phyloP scores from a whole-genome alignment of 2,329 filamentous ascomycete species.

The Trichoderma polysporum region DNA sequence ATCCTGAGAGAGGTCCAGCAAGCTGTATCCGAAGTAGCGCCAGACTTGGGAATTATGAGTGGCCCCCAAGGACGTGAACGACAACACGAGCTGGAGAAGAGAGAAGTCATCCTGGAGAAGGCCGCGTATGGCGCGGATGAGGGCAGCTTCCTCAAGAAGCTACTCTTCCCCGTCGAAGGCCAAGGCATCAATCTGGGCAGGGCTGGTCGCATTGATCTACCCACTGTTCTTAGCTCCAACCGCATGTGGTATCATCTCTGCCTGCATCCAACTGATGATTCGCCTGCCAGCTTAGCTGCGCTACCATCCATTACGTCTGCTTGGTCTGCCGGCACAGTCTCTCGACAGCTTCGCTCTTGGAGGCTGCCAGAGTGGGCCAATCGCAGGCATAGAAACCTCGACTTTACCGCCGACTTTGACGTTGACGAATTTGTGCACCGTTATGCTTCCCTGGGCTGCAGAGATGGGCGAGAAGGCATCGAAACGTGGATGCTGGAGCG shows the following conservation, averaged over 20 bases:
- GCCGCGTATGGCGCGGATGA: slow-evolving; percentile 78
- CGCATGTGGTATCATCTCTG: slow-evolving; percentile 94
- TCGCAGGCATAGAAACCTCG: slow-evolving; percentile 81
- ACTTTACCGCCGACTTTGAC: slow-evolving; percentile 97
- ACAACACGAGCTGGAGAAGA: slow-evolving; percentile 76
- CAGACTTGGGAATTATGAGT: slow-evolving; percentile 73
- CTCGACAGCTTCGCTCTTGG: slow-evolving; percentile 90
- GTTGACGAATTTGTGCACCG: slow-evolving; percentile 85
- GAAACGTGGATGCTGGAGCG: slow-evolving; percentile 92
- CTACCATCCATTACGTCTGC: slow-evolving; percentile 71
- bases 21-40: slow-evolving; percentile 72
- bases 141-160: slow-evolving; percentile 76
- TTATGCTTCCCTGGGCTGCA: slow-evolving; percentile 80
- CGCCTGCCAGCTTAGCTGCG: slow-evolving; percentile 71
- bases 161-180: slow-evolving; percentile 75
- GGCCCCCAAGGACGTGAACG: slow-evolving; percentile 68
- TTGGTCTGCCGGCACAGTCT: slow-evolving; percentile 92
- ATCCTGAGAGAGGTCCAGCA: slow-evolving; percentile 84
- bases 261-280: slow-evolving; percentile 86
- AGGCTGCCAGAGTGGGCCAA: slow-evolving; percentile 96
- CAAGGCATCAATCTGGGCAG: slow-evolving; percentile 80
- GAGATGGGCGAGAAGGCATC: slow-evolving; percentile 86
- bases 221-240: slow-evolving; percentile 73
- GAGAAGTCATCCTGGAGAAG: slow-evolving; percentile 82
- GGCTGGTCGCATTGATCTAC: slow-evolving; percentile 74